phyloP scores from a whole-genome alignment of 148 eudicot genomes.

The Rhododendron ferrugineum region DNA sequence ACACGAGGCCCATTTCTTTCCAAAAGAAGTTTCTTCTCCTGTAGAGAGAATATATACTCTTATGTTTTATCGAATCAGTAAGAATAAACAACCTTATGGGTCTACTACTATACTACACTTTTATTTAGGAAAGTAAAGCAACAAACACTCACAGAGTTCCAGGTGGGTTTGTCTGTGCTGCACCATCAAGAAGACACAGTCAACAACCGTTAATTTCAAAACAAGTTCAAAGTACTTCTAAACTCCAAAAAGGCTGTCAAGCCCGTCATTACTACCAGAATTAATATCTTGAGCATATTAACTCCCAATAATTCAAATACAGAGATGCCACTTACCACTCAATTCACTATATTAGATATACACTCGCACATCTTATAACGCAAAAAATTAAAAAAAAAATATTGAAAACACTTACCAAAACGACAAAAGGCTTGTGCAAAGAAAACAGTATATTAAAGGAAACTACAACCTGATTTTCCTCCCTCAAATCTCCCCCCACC shows the following conservation, averaged over 20 bases:
- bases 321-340: not conserved
- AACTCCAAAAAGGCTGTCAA: not conserved
- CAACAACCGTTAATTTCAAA: not conserved
- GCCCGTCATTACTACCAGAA: not conserved
- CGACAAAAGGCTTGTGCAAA: not conserved
- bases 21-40: conserved; percentile 86
- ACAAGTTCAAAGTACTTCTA: not conserved
- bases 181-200: conserved; percentile 17
- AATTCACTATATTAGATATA: not conserved
- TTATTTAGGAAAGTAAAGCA: not conserved
- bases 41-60: conserved; percentile 19
- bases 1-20: conserved; percentile 82
- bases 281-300: not conserved
- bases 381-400: no score
- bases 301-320: not conserved
- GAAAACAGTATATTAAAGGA: not conserved
- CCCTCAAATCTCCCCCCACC: not conserved
- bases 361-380: not conserved
- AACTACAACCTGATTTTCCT: not conserved
- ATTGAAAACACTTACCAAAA: not conserved
- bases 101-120: not conserved
- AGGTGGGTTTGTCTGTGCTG: conserved; percentile 71
- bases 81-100: not conserved
- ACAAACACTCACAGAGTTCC: conserved; percentile 69
- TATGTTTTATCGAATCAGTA: not conserved